phyloP scores from a whole-genome alignment of 345 rosid genomes.

The Mallotus nudiflorus region DNA sequence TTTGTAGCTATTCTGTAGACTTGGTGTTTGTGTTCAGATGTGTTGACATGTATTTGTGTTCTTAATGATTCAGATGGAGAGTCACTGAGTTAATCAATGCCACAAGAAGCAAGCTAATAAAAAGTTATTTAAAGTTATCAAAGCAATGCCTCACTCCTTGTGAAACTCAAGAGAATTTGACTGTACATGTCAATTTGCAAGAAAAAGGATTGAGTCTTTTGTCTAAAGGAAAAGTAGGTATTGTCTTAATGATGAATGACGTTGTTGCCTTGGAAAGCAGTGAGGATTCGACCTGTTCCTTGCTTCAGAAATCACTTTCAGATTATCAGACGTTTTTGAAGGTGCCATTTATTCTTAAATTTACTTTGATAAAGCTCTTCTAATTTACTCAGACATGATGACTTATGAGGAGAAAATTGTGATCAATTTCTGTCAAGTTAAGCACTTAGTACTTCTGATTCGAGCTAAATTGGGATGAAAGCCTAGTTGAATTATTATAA shows the following conservation, averaged over 20 bases:
- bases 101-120: slow-evolving; percentile 35
- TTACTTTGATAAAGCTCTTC: slow-evolving; percentile 14
- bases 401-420: not conserved
- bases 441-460: not conserved
- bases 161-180: slow-evolving; percentile 40
- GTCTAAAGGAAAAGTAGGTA: slow-evolving; percentile 63
- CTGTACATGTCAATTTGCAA: slow-evolving; percentile 39
- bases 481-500: not conserved
- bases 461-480: not conserved
- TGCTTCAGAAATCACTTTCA: slow-evolving; percentile 41
- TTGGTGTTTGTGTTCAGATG: slow-evolving; percentile 1
- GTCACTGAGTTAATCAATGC: slow-evolving; percentile 42
- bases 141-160: slow-evolving; percentile 37
- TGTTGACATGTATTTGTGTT: slow-evolving; percentile 16
- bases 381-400: not conserved
- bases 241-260: slow-evolving; percentile 51
- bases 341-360: slow-evolving; percentile 39
- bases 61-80: slow-evolving; percentile 48
- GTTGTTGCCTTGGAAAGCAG: slow-evolving; percentile 24
- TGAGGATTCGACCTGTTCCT: slow-evolving; percentile 24
- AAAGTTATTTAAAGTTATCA: slow-evolving; percentile 46
- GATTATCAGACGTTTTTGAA: slow-evolving; percentile 49
- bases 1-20: not conserved
- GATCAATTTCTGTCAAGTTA: not conserved
- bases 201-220: slow-evolving; percentile 53